phyloP scores from a whole-genome alignment of 176 grass and related monocot genomes.

The Zea luxurians region DNA sequence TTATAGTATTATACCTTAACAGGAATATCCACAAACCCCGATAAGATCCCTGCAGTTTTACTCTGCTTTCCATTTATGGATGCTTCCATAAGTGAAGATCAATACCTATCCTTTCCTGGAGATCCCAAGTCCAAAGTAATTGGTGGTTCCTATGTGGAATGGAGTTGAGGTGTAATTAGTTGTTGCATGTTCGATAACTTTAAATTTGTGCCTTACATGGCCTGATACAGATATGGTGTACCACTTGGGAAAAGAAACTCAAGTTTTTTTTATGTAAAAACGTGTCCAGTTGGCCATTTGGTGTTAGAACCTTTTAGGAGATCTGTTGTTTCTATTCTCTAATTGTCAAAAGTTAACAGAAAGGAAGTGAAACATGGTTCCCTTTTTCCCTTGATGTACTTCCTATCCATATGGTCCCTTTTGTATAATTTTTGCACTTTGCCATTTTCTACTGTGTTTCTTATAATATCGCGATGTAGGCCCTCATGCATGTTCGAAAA shows the following conservation, averaged over 20 bases:
- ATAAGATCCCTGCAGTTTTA: background rate
- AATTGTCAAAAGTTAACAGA: background rate
- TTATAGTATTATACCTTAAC: too few relatives aligned
- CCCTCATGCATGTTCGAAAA: background rate
- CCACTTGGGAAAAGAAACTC: background rate
- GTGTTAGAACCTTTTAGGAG: background rate
- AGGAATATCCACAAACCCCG: background rate
- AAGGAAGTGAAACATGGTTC: background rate
- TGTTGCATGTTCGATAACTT: background rate
- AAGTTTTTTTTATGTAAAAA: background rate
- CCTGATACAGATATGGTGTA: background rate
- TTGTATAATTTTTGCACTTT: background rate
- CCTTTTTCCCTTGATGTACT: background rate
- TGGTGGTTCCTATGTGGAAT: background rate
- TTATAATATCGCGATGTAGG: background rate
- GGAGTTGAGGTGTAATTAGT: background rate
- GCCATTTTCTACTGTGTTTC: background rate
- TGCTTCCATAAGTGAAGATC: background rate
- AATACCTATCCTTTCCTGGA: background rate
- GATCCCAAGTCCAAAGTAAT: background rate
- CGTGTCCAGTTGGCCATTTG: background rate
- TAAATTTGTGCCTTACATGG: background rate
- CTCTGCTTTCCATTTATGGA: background rate
- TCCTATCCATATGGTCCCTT: background rate
- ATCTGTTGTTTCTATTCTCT: background rate